phyloP scores from a whole-genome alignment of 2,329 filamentous ascomycete genomes.

The Diaporthe australafricana region DNA sequence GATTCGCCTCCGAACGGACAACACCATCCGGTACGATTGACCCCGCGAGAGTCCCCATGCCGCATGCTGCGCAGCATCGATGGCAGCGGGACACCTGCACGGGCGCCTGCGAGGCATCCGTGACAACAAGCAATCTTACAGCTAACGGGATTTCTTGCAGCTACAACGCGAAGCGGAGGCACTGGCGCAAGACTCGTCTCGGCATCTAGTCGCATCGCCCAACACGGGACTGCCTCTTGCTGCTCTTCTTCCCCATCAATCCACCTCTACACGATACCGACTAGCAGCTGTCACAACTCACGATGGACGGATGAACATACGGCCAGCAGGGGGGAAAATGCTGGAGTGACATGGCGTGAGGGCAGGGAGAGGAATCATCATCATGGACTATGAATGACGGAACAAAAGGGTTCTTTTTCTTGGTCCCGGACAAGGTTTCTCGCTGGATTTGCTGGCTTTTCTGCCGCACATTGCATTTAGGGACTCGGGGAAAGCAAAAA shows the following conservation, averaged over 20 bases:
- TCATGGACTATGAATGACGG: conserved; percentile 36
- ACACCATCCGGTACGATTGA: conserved; percentile 94
- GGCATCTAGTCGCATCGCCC: conserved; percentile 84
- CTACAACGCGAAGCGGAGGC: conserved; percentile 99
- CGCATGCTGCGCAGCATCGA: background rate
- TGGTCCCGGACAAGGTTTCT: conserved; percentile 38
- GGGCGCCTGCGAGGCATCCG: background rate
- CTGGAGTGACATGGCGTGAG: conserved; percentile 28
- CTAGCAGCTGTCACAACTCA: conserved; percentile 39
- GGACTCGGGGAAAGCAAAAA: conserved; percentile 36
- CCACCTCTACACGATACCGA: conserved; percentile 33
- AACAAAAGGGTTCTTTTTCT: conserved; percentile 27
- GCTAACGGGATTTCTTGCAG: conserved; percentile 59
- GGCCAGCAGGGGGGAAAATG: conserved; percentile 28
- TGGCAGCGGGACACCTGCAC: background rate
- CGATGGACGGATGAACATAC: conserved; percentile 31
- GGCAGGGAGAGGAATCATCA: conserved; percentile 32
- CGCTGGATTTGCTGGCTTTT: conserved; percentile 35
- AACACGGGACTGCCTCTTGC: conserved; percentile 40
- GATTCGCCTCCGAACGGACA: conserved; percentile 98
- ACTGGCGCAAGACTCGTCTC: conserved; percentile 99
- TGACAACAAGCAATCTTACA: conserved; percentile 27
- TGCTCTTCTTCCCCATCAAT: conserved; percentile 42
- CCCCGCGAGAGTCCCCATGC: conserved; percentile 10
- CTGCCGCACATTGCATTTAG: conserved; percentile 37